Evolutionary conservation across 169 alveolate species (phyloP), one percentile per base, ranked within the genome.

Genomic region (Plasmodium coatneyi): DNA sequence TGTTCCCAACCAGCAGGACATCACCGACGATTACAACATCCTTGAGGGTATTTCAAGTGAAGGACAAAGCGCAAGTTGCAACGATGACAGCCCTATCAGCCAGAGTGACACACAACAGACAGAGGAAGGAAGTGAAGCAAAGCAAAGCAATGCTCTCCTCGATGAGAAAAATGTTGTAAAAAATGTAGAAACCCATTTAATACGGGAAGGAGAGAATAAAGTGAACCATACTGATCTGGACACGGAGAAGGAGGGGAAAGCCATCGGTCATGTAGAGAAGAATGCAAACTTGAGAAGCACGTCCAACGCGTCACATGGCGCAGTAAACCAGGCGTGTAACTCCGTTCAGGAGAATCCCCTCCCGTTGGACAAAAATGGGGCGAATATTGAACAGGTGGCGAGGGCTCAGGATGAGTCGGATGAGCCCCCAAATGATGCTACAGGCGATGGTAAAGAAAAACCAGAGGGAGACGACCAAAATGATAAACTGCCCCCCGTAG

Each of bases 151-250:
- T 28, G 10, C 30, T 25, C 6, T 25, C 30, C 36, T 66, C 41
- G n/a, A 66, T 66, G 30, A 7, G 28, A 19, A 66, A 66, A 66
- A 66, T 66, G 9, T 2, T 25, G 76, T 3, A 80, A 10, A 80
- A 16, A 3, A 80, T 49, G 60, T 3, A 1, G 87, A 80, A 49
- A 34, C 30, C 12, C n/a, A 82, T 82, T 54, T 32, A 5, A 60
- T 70, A 83, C 46, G 36, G 32, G 76, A 83, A 71, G 76, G 72
- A 39, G 19, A 66, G 25, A 71, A 83, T 71, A 71, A 83, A 9
- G 32, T 49, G 34, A 22, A 71, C 74, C 34, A 83, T 22, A 71
- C 12, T 46, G 74, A 70, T 14, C 22, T 43, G 34, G 34, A 19
- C 19, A 30, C 49, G 28, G 43, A 9, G 22, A 81, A 83, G 30